Evolutionary conservation across 192 early-diverging fungal genomes (phyloP).

Genomic region (Radiomyces spectabilis): DNA sequence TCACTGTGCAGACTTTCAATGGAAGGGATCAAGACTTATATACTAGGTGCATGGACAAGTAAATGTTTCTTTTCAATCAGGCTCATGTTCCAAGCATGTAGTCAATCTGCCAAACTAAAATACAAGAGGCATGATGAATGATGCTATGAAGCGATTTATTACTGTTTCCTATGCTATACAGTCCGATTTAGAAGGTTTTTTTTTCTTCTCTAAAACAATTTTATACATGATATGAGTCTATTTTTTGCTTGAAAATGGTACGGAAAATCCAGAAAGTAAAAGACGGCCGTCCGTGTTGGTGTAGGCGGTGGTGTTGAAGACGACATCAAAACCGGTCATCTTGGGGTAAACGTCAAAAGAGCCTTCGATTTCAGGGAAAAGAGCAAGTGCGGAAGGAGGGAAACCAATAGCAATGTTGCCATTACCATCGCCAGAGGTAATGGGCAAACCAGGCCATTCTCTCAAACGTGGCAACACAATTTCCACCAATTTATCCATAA

Average conservation of each 20-base stretch:
- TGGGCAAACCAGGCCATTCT: slow-evolving; percentile 80
- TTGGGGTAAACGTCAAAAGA: slow-evolving; percentile 91
- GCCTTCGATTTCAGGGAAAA: slow-evolving; percentile 96
- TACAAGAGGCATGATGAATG: too few species aligned
- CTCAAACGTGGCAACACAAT: slow-evolving; percentile 91
- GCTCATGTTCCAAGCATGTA: too few species aligned
- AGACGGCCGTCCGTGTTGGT: slow-evolving; percentile 71
- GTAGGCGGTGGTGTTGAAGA: slow-evolving; percentile 74
- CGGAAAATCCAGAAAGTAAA: slow-evolving; percentile 80
- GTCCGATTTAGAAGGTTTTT: too few species aligned
- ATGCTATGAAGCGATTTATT: too few species aligned
- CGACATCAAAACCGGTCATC: slow-evolving; percentile 83
- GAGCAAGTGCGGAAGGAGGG: slow-evolving; percentile 71
- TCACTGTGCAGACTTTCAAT: too few species aligned
- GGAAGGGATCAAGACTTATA: too few species aligned
- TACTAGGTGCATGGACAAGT: too few species aligned
- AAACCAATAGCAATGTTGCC: slow-evolving; percentile 84
- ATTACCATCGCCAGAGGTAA: slow-evolving; percentile 66
- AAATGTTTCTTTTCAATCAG: too few species aligned
- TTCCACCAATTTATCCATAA: slow-evolving; percentile 91
- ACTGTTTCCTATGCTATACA: too few species aligned
- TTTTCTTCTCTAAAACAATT: too few species aligned
- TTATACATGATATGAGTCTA: too few species aligned
- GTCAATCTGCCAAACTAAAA: too few species aligned
- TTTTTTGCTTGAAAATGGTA: slow-evolving; percentile 64